Percentiles rank a stretch among this genome's conserved stretches.
These are phyloP conservation scores for Candida sonorensis DNA, from an alignment of 805 yeast species.

Conservation along the genomic window DNA sequence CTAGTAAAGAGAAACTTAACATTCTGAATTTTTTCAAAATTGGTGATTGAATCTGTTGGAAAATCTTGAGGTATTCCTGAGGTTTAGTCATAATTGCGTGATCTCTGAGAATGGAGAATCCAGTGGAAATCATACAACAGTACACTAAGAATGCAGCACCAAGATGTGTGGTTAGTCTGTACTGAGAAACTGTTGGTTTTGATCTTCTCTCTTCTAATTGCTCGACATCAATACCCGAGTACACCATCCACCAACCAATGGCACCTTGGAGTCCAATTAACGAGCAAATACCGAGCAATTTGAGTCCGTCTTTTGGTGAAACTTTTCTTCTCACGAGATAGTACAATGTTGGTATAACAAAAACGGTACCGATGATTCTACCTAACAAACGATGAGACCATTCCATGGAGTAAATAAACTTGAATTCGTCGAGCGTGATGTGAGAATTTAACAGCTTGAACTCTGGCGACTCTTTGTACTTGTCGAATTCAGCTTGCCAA, in stretches of 20 bases:
- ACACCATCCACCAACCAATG: constrained; percentile 99
- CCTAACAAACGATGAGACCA: constrained; percentile 96
- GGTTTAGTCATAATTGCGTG: constrained; percentile 64
- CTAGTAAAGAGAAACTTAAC: constrained; percentile 49
- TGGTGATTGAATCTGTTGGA: constrained; percentile 58
- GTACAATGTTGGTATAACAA: constrained; percentile 80
- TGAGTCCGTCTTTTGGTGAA: constrained; percentile 56
- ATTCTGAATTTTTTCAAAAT: constrained; percentile 51
- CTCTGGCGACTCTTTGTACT: constrained; percentile 85
- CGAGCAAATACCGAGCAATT: constrained; percentile 65
- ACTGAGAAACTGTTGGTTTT: constrained; percentile 97
- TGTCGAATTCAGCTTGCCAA: constrained; percentile 80
- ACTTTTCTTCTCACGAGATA: constrained; percentile 64
- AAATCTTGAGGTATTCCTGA: constrained; percentile 40
- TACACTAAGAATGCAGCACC: constrained; percentile 89
- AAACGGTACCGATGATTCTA: constrained; percentile 77
- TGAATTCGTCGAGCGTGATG: constrained; percentile 84
- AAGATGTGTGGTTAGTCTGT: constrained; percentile 86
- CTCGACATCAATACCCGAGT: constrained; percentile 82
- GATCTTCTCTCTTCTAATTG: constrained; percentile 73
- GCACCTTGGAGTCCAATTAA: constrained; percentile 90
- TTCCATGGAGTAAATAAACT: constrained; percentile 93
- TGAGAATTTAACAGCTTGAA: constrained; percentile 84
- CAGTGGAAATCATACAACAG: constrained; percentile 86
- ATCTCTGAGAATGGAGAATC: constrained; percentile 75